phyloP scores from a whole-genome alignment of 2,329 filamentous ascomycete species.

The Calcarisporium arbuscula region DNA sequence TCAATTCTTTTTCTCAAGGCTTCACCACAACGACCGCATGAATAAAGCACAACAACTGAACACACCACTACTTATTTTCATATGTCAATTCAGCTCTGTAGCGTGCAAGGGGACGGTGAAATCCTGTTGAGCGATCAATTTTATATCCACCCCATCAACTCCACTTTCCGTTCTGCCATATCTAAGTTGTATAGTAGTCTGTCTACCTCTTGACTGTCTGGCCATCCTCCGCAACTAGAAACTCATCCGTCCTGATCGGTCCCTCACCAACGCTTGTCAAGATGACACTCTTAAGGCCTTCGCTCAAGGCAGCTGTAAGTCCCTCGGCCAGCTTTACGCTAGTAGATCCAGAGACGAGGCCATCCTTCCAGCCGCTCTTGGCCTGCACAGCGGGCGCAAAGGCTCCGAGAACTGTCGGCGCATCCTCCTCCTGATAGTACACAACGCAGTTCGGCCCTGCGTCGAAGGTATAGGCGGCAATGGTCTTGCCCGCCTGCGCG shows the following conservation, averaged over 20 bases:
- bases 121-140: too few species aligned
- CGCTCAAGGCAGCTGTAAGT: slow-evolving; percentile 60
- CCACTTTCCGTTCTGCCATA: too few species aligned
- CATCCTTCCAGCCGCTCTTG: slow-evolving; percentile 67
- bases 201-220: slow-evolving; percentile 32
- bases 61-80: too few species aligned
- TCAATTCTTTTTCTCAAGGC: too few species aligned
- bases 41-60: too few species aligned
- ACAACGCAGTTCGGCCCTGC: slow-evolving; percentile 95
- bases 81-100: too few species aligned
- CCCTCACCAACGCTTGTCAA: slow-evolving; percentile 88
- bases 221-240: slow-evolving; percentile 64
- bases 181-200: too few species aligned
- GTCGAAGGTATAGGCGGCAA: slow-evolving; percentile 96
- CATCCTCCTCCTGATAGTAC: slow-evolving; percentile 83
- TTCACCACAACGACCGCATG: too few species aligned
- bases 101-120: too few species aligned
- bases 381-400: slow-evolving; percentile 62
- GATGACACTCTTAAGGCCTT: slow-evolving; percentile 83
- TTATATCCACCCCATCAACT: too few species aligned
- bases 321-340: slow-evolving; percentile 57
- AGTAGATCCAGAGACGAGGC: slow-evolving; percentile 45
- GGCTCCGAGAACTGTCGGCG: slow-evolving; percentile 64
- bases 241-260: slow-evolving; percentile 71
- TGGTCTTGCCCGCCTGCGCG: slow-evolving; percentile 63